Evolutionary conservation across 495 filamentous ascomycete species (phyloP), one percentile per base, ranked within the genome.

Genomic region (Aspergillus homomorphus): DNA sequence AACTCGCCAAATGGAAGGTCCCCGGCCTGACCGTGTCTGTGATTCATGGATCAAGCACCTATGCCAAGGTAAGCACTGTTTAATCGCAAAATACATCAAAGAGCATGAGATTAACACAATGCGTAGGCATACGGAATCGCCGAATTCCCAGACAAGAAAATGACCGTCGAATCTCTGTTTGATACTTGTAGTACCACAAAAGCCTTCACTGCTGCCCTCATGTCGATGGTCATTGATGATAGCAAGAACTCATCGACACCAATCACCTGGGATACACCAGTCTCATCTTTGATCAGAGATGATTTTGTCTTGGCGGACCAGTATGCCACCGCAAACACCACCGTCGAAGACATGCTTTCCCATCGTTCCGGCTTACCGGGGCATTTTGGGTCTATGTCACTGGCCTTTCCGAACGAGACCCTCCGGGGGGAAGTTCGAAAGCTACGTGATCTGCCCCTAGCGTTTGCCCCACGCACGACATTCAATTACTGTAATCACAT

Each of bases 401-500:
- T 44, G 7, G 55, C 52, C 0, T 14, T 20, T 1, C 52, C 60
- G 15, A 49, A 56, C n/a, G 51, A 57, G 6, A 60, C 51, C 0
- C 42, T 59, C 3, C 64, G 33, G 22, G 64, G 63, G 0, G 50
- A 68, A 0, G 72, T 74, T 9, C 65, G 78, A 5, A 64, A 60
- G 14, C 48, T 82, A 33, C 59, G 75, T 24, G 57, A 77, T 58
- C 45, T 80, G 33, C 73, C 74, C 1, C 53, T 77, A 45, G 72
- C 68, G 0, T 54, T 56, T 15, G 66, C 71, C 28, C 72, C 72
- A 16, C 68, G 77, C 4, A 72, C 66, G 6, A 60, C 14, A 16
- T 83, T 64, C 41, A 68, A 76, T 38, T 84, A 84, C 58, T 80
- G 72, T 62, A 84, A 84, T 44, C 60, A 76, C 52, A 78, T 80